Evolutionary conservation across 2,329 filamentous ascomycete genomes (phyloP).

Genomic region (Fusarium proliferatum): DNA sequence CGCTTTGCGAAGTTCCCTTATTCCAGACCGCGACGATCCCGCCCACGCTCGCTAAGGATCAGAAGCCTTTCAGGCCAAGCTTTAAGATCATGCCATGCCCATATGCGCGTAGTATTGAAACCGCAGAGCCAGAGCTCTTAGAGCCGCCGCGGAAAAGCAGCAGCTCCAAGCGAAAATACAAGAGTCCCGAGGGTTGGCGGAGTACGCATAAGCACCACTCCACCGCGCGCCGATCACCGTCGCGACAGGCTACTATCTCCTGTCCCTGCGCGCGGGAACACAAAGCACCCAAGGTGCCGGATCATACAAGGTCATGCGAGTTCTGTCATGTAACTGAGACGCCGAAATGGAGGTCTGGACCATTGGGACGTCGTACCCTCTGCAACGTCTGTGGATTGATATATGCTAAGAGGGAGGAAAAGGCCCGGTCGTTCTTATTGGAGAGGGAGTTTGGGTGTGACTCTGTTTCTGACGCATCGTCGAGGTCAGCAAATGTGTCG

Average conservation of each 20-base stretch:
- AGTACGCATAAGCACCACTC: not conserved
- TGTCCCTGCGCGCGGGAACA: not conserved
- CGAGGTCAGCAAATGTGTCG: not conserved
- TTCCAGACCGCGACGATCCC: conserved; percentile 4
- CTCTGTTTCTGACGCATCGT: not conserved
- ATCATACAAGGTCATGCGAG: not conserved
- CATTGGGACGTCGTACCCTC: not conserved
- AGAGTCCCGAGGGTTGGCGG: not conserved
- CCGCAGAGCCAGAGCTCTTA: not conserved
- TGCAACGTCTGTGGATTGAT: conserved; percentile 25
- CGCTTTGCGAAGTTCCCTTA: conserved; percentile 6
- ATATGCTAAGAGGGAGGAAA: conserved; percentile 1
- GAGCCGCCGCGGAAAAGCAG: not conserved
- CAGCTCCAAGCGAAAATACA: not conserved
- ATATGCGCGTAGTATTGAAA: not conserved
- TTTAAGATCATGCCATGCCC: not conserved
- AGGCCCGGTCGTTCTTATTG: not conserved
- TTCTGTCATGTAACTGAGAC: conserved; percentile 4
- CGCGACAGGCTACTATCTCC: not conserved
- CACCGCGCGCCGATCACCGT: not conserved
- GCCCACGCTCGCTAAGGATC: not conserved
- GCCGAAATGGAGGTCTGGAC: conserved; percentile 16
- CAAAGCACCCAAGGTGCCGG: not conserved
- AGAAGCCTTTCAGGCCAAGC: not conserved
- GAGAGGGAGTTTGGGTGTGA: not conserved